Conservation (phyloP, 1,139 yeast species). For the Candida pseudoviswanathii region DNA sequence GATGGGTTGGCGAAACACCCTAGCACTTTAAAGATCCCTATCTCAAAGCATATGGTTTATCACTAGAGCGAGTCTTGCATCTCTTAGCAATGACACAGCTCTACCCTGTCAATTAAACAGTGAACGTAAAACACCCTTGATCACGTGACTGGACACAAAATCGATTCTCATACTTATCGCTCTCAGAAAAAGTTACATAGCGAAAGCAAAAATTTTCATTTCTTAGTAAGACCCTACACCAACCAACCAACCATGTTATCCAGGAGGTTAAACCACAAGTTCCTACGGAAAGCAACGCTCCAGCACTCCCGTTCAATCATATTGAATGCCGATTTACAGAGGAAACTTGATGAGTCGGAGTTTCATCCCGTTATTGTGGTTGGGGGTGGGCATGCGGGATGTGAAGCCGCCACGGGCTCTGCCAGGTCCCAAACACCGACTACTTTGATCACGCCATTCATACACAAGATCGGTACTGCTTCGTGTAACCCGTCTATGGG, state of each 20-base stretch:
- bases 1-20: too few relatives aligned
- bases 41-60: too few relatives aligned
- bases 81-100: too few relatives aligned
- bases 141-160: not conserved
- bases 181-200: not conserved
- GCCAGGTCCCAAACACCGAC: conserved; percentile 82
- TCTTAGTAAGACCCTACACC: not conserved
- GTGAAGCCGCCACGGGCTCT: conserved; percentile 94
- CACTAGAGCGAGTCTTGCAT: not conserved
- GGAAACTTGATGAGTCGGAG: conserved; percentile 31
- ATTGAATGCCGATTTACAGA: conserved; percentile 42
- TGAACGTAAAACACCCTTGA: too few relatives aligned
- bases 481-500: conserved; percentile 99
- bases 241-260: conserved; percentile 2
- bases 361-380: conserved; percentile 76
- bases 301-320: conserved; percentile 23
- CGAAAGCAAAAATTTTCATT: not conserved
- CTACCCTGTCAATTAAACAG: too few relatives aligned
- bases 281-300: not conserved
- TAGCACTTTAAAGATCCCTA: too few relatives aligned
- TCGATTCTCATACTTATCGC: too few relatives aligned
- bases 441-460: conserved; percentile 73
- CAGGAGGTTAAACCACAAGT: not conserved
- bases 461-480: conserved; percentile 83
- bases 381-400: conserved; percentile 99